Evolutionary conservation across 768 basidiomycete species (phyloP), one percentile per base, ranked within the genome.

Genomic region (Imleria badia): DNA sequence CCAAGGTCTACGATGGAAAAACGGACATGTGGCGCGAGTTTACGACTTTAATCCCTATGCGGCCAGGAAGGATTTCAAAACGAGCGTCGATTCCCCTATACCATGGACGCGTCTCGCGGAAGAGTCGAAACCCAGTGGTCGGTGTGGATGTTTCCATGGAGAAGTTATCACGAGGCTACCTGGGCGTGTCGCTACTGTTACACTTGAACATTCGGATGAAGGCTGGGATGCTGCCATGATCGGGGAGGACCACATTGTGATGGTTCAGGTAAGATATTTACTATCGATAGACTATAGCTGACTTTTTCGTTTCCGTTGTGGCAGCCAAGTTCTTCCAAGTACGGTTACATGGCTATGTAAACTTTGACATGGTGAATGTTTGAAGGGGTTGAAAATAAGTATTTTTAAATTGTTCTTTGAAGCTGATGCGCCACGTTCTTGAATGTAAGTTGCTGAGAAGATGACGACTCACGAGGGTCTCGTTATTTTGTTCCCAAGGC

Each of bases 181-280:
- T n/a, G 68, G 69, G 19, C 66, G 61, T 51, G 70, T 66, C 17
- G 51, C 48, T 29, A 48, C 23, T 38, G 3, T 69, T 42, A 34
- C 47, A 5, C 61, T 69, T 40, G 29, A 53, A 6, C 41, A 43
- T 29, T 50, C 36, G 29, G 54, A 60, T 9, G 38, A 58, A 8
- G 61, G 60, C 11, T 72, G 70, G 68, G 64, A 65, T 5, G 65
- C 69, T 35, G 62, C 61, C 23, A 75, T 75, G 75, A 61, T 75
- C 13, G 64, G 70, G 6, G 74, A 75, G 53, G 64, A 75, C 46
- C 66, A 67, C 19, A 61, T 75, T 22, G 42, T 75, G 3, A 59
- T 71, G 51, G 68, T 75, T 35, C 64, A 71, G 55, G 73, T 73
- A 51, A 51, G 63, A 31, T 11, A 3, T 20, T 45, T 11, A 26